A percentile compares a stretch with the other conserved stretches of the same genome.
Conservation (phyloP, 805 yeast genomes). For the Metschnikowia chrysomelidarum region DNA sequence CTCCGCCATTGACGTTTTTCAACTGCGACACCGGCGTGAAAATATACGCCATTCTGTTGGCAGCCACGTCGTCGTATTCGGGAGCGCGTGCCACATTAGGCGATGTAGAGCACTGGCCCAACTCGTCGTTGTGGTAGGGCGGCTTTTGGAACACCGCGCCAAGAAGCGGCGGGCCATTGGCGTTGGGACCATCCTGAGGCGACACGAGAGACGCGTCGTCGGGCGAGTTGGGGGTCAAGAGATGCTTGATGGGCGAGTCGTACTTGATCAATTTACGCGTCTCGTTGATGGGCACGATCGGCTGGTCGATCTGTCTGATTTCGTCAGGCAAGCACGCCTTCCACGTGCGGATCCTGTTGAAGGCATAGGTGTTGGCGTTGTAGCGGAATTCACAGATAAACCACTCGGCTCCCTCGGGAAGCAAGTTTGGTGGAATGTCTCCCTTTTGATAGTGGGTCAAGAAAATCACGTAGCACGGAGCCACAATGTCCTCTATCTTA, state of each 20-base stretch:
- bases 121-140: conserved; percentile 74
- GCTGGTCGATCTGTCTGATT: conserved; percentile 76
- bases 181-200: conserved; percentile 74
- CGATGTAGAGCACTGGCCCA: conserved; percentile 61
- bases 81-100: conserved; percentile 40
- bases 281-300: conserved; percentile 64
- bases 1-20: conserved; percentile 26
- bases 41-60: conserved; percentile 39
- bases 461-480: conserved; percentile 92
- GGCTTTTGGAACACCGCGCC: conserved; percentile 88
- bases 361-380: conserved; percentile 84
- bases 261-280: conserved; percentile 69
- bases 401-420: conserved; percentile 76
- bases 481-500: conserved; percentile 79
- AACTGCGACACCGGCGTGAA: conserved; percentile 46
- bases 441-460: conserved; percentile 95
- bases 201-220: conserved; percentile 75
- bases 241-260: conserved; percentile 80
- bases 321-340: conserved; percentile 98
- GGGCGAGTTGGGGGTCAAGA: conserved; percentile 73
- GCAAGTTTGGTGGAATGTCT: conserved; percentile 64
- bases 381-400: conserved; percentile 94
- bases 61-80: conserved; percentile 36
- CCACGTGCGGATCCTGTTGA: conserved; percentile 97
- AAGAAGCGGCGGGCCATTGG: conserved; percentile 85